Conservation (phyloP, 2,329 filamentous ascomycete species). For the Diaporthe sp. region DNA sequence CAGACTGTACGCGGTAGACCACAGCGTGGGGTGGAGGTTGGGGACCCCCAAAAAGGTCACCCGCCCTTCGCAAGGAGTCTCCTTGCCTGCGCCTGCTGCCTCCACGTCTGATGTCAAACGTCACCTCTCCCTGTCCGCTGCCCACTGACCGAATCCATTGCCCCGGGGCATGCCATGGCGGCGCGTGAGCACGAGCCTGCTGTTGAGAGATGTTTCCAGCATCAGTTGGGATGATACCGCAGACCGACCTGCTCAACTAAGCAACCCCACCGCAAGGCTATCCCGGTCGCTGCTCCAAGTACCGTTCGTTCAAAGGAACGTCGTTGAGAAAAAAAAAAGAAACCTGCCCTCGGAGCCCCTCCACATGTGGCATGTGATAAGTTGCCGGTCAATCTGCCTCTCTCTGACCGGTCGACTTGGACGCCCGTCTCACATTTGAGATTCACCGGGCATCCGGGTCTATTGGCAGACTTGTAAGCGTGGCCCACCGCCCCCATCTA, state of each 20-base stretch:
- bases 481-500: neutral
- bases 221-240: neutral
- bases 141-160: conserved; percentile 9
- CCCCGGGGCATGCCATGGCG: conserved; percentile 6
- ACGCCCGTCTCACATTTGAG: neutral
- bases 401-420: neutral
- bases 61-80: neutral
- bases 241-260: neutral
- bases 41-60: conserved; percentile 6
- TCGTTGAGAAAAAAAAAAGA: conserved; percentile 14
- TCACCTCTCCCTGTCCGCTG: neutral
- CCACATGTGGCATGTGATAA: conserved; percentile 4
- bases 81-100: conserved; percentile 16
- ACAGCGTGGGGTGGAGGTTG: conserved; percentile 17
- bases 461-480: neutral
- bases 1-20: neutral
- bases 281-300: conserved; percentile 15
- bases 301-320: conserved; percentile 15
- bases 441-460: neutral
- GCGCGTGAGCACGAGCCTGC: neutral
- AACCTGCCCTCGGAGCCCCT: conserved; percentile 13
- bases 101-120: neutral
- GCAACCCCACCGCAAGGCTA: neutral
- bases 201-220: neutral
- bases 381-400: neutral